Base-by-base conservation (phyloP, 164 flowering plant genomes). In the Brasenia schreberi region DNA sequence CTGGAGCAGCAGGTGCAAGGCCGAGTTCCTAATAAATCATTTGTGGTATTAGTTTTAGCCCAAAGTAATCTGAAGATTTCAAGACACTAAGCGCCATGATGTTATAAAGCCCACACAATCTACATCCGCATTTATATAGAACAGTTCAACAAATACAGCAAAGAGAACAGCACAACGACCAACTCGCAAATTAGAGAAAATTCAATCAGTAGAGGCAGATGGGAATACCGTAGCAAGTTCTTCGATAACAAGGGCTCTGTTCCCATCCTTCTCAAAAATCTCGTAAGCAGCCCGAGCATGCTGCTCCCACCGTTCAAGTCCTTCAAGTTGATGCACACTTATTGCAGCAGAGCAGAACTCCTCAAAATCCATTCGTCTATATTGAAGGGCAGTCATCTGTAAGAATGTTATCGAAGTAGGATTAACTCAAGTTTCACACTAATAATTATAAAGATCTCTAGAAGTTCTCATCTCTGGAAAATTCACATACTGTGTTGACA, bases 341-440 rank as follows among this genome's bases (percentile, higher is more conserved):
- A 87, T 63, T 39, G 97, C 83, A 62, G 96, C 98, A 19, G 96
- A 92, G 81, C 96, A 86, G 65, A 93, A 90, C 73, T 93, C 98
- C 74, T 86, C 98, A 76, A 89, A 90, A 75, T 89, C 86, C 94
- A 93, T 87, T 69, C 82, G 85, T 83, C 96, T 83, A 76, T 84
- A 93, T 61, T 88, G 96, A 70, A 93, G 94, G 59, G 84, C 81
- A 77, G 76, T 83, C 74, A 93, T 73, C 98, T 92, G 87, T 65
- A 18, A 64, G 18, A 56, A 66, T 63, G 63, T 61, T 19, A 65
- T 65, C n/a, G 56, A 16, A 18, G 42, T 18, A 14, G 4, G 39
- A 33, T 59, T 45, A 23, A 18, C 63, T 61, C 12, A 49, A 14
- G 56, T 49, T 49, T 49, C 56, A 49, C 16, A 14, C 16, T 9